These are phyloP conservation scores for Neopestalotiopsis clavispora DNA, from an alignment of 2,329 filamentous ascomycete genomes.

Conservation along the genomic window DNA sequence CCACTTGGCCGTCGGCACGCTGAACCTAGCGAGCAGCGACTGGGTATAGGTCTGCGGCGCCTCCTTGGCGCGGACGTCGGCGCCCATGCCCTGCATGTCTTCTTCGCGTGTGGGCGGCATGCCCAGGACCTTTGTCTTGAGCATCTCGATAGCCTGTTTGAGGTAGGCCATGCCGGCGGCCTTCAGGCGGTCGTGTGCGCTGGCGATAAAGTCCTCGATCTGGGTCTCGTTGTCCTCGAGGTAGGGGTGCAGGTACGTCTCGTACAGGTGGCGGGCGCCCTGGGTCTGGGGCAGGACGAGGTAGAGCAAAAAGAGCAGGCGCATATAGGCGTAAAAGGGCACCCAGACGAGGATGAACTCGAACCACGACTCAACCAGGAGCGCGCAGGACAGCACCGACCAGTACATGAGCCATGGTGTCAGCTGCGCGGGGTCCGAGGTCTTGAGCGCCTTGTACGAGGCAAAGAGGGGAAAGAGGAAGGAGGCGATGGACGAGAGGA, in stretches of 20 bases:
- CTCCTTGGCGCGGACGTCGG: slow-evolving; percentile 47
- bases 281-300: slow-evolving; percentile 98
- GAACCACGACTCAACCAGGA: slow-evolving; percentile 85
- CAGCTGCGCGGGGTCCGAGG: slow-evolving; percentile 84
- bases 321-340: slow-evolving; percentile 92
- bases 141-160: slow-evolving; percentile 70
- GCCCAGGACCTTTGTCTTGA: slow-evolving; percentile 81
- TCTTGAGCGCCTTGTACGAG: slow-evolving; percentile 97
- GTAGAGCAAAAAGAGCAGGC: slow-evolving; percentile 86
- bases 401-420: slow-evolving; percentile 99
- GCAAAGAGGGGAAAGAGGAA: slow-evolving; percentile 96
- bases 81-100: slow-evolving; percentile 33
- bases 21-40: slow-evolving; percentile 83
- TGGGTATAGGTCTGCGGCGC: slow-evolving; percentile 72
- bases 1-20: slow-evolving; percentile 73
- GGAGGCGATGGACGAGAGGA: slow-evolving; percentile 77
- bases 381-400: slow-evolving; percentile 84
- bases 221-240: slow-evolving; percentile 83
- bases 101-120: slow-evolving; percentile 62
- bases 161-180: slow-evolving; percentile 78
- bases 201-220: slow-evolving; percentile 89
- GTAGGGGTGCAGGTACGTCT: slow-evolving; percentile 85
- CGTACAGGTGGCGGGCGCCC: slow-evolving; percentile 85
- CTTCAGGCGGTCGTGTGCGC: slow-evolving; percentile 78
- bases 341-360: slow-evolving; percentile 89